Conservation (phyloP, 495 filamentous ascomycete species). For the Venustampulla echinocandica region DNA sequence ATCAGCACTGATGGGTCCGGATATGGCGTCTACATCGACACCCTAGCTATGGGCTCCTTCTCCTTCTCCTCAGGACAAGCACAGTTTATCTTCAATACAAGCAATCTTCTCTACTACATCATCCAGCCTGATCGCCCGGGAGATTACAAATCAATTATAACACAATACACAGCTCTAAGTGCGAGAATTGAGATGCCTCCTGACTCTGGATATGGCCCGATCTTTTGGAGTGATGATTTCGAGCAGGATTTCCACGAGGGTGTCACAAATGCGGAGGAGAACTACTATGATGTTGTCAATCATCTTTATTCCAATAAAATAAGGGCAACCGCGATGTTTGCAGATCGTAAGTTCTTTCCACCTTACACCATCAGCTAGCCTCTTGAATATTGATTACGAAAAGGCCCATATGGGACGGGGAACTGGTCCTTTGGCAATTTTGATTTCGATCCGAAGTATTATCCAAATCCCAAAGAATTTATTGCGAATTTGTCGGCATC, state of each 20-base stretch:
- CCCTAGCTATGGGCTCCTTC: slow-evolving; percentile 22
- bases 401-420: slow-evolving; percentile 26
- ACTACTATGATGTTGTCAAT: slow-evolving; percentile 26
- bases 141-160: slow-evolving; percentile 15
- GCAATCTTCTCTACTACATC: slow-evolving; percentile 24
- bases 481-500: slow-evolving; percentile 21
- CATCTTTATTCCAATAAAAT: slow-evolving; percentile 25
- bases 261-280: slow-evolving; percentile 26
- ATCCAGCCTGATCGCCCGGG: slow-evolving; percentile 15
- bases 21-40: slow-evolving; percentile 28
- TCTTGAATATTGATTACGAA: too few relatives aligned
- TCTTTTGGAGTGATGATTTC: slow-evolving; percentile 29
- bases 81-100: slow-evolving; percentile 26
- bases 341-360: slow-evolving; percentile 15
- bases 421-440: slow-evolving; percentile 27
- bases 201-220: slow-evolving; percentile 24
- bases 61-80: slow-evolving; percentile 22
- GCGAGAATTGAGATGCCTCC: slow-evolving; percentile 21
- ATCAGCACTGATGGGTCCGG: slow-evolving; percentile 23
- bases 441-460: slow-evolving; percentile 25
- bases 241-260: slow-evolving; percentile 26
- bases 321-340: slow-evolving; percentile 23
- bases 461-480: slow-evolving; percentile 22
- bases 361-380: neutral
- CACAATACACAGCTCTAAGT: slow-evolving; percentile 22